A percentile compares a stretch with the other conserved stretches of the same genome.
These are phyloP conservation scores for Ocimum tenuiflorum DNA, from an alignment of 257 asterid species.

Conservation along the genomic window DNA sequence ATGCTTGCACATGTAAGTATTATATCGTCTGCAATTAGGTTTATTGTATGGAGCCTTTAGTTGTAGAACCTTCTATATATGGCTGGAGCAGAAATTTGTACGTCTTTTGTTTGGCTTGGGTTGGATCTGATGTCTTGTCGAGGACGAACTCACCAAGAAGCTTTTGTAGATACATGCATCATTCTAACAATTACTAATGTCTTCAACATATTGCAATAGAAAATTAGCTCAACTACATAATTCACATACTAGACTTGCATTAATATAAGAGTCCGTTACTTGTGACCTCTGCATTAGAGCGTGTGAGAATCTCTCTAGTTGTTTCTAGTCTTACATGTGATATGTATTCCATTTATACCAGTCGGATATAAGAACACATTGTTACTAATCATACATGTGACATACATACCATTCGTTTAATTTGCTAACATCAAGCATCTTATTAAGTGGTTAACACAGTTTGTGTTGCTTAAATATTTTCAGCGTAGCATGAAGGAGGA, in stretches of 20 bases:
- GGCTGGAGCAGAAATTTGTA: background rate
- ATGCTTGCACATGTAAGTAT: too few relatives aligned
- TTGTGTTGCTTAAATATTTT: constrained; percentile 6
- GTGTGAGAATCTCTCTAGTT: background rate
- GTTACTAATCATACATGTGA: too few relatives aligned
- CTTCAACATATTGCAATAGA: background rate
- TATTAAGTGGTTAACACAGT: background rate
- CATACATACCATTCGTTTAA: too few relatives aligned
- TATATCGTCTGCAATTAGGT: background rate
- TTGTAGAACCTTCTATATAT: background rate
- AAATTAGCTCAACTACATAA: constrained; percentile 9
- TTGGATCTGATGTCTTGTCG: background rate
- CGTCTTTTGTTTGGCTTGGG: background rate
- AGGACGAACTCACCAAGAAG: background rate
- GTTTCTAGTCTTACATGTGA: background rate
- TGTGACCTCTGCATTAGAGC: background rate
- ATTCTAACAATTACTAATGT: background rate
- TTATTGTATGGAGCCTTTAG: background rate
- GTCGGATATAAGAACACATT: background rate
- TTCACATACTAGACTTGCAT: background rate
- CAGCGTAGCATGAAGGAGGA: constrained; percentile 78
- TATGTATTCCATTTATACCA: background rate
- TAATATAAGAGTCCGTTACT: too few relatives aligned
- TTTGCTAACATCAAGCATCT: background rate
- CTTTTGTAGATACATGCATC: background rate